Percentiles rank a stretch among this genome's conserved stretches.
phyloP scores from a whole-genome alignment of 257 asterid species.

The Ehretia macrophylla region DNA sequence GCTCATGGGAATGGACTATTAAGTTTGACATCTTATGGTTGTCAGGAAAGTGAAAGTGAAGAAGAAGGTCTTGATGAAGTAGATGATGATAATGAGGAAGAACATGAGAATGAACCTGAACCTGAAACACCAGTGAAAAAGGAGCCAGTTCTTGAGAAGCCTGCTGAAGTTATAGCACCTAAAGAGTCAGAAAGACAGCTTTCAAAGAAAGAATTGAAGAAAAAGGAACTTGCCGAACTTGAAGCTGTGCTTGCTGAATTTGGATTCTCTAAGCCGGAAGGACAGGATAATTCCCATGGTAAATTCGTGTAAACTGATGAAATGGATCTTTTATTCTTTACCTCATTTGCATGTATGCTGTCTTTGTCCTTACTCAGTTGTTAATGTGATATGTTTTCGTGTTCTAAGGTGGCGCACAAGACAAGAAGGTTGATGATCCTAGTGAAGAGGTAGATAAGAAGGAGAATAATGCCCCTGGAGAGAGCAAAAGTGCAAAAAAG shows the following conservation, averaged over 20 bases:
- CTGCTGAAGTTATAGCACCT: slow-evolving; percentile 49
- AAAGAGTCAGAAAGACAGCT: slow-evolving; percentile 87
- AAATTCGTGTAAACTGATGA: slow-evolving; percentile 1
- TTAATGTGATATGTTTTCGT: neutral
- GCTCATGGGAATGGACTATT: no score
- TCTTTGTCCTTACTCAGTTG: no score
- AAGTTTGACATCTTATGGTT: neutral
- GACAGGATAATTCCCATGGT: slow-evolving; percentile 60
- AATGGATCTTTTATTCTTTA: no score
- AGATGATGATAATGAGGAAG: slow-evolving; percentile 61
- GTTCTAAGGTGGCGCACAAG: slow-evolving; percentile 36
- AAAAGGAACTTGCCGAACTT: slow-evolving; percentile 93
- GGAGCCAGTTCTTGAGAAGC: slow-evolving; percentile 21
- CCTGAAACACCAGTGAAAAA: slow-evolving; percentile 39
- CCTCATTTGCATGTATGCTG: no score
- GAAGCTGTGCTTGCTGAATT: slow-evolving; percentile 92
- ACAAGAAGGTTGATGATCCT: slow-evolving; percentile 39
- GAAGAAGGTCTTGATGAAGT: slow-evolving; percentile 35
- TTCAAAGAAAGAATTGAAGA: slow-evolving; percentile 90
- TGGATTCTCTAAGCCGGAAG: slow-evolving; percentile 47
- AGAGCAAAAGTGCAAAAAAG: slow-evolving; percentile 83
- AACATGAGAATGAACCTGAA: slow-evolving; percentile 40
- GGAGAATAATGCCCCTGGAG: slow-evolving; percentile 43
- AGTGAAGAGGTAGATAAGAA: no score
- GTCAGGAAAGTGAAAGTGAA: slow-evolving; percentile 45